phyloP scores from a whole-genome alignment of 169 alveolate genomes.

The Eimeria necatrix region DNA sequence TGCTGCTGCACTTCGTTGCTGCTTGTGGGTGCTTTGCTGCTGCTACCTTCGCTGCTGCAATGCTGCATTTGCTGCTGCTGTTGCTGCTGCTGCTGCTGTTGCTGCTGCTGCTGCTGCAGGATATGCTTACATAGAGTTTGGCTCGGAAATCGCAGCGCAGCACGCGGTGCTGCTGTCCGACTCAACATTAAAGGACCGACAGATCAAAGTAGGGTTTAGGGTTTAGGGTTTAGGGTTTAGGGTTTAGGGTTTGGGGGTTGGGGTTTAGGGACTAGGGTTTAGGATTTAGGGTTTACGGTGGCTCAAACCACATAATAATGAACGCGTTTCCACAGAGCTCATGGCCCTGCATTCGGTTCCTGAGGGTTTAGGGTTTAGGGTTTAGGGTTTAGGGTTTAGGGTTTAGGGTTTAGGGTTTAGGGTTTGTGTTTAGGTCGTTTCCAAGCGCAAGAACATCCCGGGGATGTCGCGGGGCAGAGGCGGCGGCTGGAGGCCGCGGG shows the following conservation, averaged over 20 bases:
- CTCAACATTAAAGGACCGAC: constrained; percentile 94
- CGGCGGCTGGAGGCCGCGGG: constrained; percentile 73
- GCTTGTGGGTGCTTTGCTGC: not conserved
- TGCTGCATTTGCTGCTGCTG: no score
- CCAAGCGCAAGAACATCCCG: constrained; percentile 82
- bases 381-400: constrained; percentile 92
- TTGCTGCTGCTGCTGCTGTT: not conserved
- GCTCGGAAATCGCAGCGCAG: constrained; percentile 90
- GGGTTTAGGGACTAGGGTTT: no score
- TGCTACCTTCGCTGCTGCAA: not conserved
- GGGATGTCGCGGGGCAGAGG: constrained; percentile 80
- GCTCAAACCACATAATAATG: no score
- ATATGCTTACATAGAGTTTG: constrained; percentile 95
- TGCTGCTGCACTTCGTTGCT: not conserved
- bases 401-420: constrained; percentile 88
- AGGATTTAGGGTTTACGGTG: no score
- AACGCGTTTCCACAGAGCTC: no score
- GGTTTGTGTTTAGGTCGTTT: constrained; percentile 72
- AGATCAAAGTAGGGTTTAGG: constrained; percentile 88
- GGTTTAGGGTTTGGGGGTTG: no score
- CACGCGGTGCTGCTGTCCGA: constrained; percentile 93
- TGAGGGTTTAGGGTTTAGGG: not conserved
- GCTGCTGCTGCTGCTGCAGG: constrained; percentile 79
- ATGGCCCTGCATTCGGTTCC: not conserved
- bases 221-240: not conserved